Evolutionary conservation across 352 stramenopile genomes (phyloP).

Genomic region (Elongisporangium anandrum): DNA sequence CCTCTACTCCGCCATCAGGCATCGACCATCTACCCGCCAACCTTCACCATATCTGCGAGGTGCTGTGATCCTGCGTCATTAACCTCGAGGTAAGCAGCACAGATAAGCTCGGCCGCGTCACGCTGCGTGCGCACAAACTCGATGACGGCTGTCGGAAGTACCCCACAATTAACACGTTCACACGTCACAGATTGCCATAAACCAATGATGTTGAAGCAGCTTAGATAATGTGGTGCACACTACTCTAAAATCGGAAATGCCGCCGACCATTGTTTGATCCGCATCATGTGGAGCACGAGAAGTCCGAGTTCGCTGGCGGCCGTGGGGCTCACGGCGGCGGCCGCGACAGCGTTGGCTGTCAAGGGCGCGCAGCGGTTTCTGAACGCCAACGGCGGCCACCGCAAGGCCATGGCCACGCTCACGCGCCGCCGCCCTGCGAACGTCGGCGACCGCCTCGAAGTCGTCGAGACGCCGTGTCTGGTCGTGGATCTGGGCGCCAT

Average conservation of each 20-base stretch:
- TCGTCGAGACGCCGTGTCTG: slow-evolving; percentile 60
- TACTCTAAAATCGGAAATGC: not conserved
- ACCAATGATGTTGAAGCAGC: not conserved
- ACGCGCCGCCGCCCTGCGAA: slow-evolving; percentile 14
- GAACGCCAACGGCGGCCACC: not conserved
- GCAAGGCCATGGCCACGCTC: slow-evolving; percentile 3
- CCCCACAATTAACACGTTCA: too few species aligned
- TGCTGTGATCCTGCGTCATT: slow-evolving; percentile 22
- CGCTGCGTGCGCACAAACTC: too few species aligned
- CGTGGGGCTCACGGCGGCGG: not conserved
- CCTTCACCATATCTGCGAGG: slow-evolving; percentile 31
- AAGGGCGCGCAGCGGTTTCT: not conserved
- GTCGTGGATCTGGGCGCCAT: slow-evolving; percentile 64
- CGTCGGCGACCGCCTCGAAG: slow-evolving; percentile 30
- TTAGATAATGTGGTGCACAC: not conserved
- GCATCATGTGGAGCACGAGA: slow-evolving; percentile 1
- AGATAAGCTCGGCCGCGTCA: slow-evolving; percentile 35
- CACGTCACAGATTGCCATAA: too few species aligned
- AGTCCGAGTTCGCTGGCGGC: slow-evolving; percentile 5
- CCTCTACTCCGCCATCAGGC: too few species aligned
- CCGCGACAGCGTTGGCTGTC: not conserved
- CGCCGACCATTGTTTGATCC: not conserved
- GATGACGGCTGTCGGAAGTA: too few species aligned
- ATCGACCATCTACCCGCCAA: too few species aligned
- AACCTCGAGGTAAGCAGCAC: slow-evolving; percentile 50